phyloP scores from a whole-genome alignment of 1,284 basidiomycete species.

The Entoloma clypeatum region DNA sequence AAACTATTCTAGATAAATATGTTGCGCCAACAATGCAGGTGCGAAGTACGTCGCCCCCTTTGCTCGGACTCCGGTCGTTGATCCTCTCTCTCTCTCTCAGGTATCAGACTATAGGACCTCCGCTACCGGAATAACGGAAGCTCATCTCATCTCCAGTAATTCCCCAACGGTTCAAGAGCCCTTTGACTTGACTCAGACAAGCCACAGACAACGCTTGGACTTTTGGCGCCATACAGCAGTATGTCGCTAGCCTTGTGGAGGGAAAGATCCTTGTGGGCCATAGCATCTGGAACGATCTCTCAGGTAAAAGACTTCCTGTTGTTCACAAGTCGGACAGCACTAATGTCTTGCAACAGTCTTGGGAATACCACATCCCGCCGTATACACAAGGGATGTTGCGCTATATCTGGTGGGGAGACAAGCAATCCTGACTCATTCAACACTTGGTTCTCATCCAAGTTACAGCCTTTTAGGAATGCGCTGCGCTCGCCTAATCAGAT shows the following conservation, averaged over 20 bases:
- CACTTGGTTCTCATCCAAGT: constrained; percentile 10
- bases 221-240: constrained; percentile 61
- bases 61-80: neutral
- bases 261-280: constrained; percentile 72
- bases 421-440: constrained; percentile 12
- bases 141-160: constrained; percentile 51
- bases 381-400: constrained; percentile 77
- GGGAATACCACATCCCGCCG: constrained; percentile 76
- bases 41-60: constrained; percentile 10
- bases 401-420: constrained; percentile 57
- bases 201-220: constrained; percentile 44
- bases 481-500: constrained; percentile 60
- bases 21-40: constrained; percentile 61
- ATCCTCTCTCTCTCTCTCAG: constrained; percentile 17
- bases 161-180: no score
- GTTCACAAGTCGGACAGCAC: constrained; percentile 4
- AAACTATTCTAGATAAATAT: constrained; percentile 54
- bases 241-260: constrained; percentile 58
- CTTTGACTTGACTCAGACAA: no score
- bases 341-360: constrained; percentile 45
- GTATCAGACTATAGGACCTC: constrained; percentile 72
- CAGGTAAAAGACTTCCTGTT: constrained; percentile 41
- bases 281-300: constrained; percentile 73
- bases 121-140: constrained; percentile 62
- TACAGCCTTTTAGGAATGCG: constrained; percentile 64